Evolutionary conservation across 495 filamentous ascomycete genomes (phyloP).

Genomic region (Penicillium pancosmium): DNA sequence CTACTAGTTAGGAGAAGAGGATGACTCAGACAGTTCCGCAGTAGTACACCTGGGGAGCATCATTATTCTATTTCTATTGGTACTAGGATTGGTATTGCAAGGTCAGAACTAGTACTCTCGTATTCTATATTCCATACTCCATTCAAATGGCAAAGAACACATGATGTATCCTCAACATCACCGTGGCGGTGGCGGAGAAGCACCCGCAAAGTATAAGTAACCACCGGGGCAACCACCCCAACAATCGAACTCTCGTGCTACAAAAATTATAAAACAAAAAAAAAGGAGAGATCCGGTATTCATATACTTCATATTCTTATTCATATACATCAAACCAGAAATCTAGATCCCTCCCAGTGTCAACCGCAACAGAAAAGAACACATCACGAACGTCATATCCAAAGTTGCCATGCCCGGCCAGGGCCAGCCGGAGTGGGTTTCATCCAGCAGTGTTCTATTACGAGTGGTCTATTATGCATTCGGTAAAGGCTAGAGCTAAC

Average conservation of each 20-base stretch:
- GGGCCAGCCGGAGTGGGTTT: not conserved
- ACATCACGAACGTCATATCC: not conserved
- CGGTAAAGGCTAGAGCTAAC: not conserved
- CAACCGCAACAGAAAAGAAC: slow-evolving; percentile 2
- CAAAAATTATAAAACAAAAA: slow-evolving; percentile 2
- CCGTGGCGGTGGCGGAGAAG: not conserved
- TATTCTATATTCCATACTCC: not conserved
- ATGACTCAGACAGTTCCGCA: too few relatives aligned
- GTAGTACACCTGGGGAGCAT: too few relatives aligned
- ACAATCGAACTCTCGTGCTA: not conserved
- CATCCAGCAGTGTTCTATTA: not conserved
- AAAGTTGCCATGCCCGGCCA: not conserved
- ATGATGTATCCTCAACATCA: not conserved
- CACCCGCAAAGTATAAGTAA: not conserved
- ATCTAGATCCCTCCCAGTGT: not conserved
- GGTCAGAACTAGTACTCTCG: not conserved
- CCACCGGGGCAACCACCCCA: not conserved
- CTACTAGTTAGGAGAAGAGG: too few relatives aligned
- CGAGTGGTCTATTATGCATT: not conserved
- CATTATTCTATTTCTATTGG: not conserved
- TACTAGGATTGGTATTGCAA: too few relatives aligned
- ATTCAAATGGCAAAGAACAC: not conserved
- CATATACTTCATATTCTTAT: not conserved
- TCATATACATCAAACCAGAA: slow-evolving; percentile 1
- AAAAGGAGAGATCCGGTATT: not conserved